Evolutionary conservation across 1,284 basidiomycete species (phyloP).

Genomic region (Ceratobasidium sp.): DNA sequence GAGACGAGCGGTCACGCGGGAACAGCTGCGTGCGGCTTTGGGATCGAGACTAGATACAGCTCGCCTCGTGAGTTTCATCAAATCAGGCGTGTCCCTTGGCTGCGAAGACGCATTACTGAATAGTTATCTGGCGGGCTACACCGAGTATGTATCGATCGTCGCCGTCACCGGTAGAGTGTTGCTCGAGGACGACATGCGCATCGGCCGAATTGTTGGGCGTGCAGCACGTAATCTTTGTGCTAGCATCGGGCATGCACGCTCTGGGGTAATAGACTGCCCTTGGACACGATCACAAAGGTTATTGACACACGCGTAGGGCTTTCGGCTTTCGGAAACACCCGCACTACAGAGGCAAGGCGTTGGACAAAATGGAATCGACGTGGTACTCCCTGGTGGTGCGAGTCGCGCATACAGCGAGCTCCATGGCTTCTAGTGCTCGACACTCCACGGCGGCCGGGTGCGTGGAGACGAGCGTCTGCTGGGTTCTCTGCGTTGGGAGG

Average conservation of each 20-base stretch:
- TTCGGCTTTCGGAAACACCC: slow-evolving; percentile 26
- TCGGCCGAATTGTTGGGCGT: background rate
- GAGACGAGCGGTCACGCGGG: slow-evolving; percentile 35
- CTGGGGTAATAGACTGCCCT: slow-evolving; percentile 24
- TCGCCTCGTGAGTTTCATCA: slow-evolving; percentile 20
- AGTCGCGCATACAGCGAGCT: slow-evolving; percentile 4
- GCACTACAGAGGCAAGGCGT: slow-evolving; percentile 2
- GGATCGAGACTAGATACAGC: slow-evolving; percentile 14
- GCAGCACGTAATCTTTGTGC: background rate
- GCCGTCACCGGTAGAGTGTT: background rate
- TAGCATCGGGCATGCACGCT: slow-evolving; percentile 4
- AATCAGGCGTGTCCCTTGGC: slow-evolving; percentile 4
- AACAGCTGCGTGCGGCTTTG: background rate
- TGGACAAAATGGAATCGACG: background rate
- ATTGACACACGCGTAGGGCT: slow-evolving; percentile 17
- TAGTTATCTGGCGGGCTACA: background rate
- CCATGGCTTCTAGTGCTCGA: slow-evolving; percentile 27
- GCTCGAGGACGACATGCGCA: background rate
- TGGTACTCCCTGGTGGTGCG: background rate
- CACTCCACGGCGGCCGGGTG: slow-evolving; percentile 12
- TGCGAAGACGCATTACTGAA: background rate
- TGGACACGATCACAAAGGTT: slow-evolving; percentile 25
- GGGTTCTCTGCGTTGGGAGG: background rate
- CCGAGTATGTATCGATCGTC: background rate
- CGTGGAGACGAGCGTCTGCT: background rate